Evolutionary conservation across 768 basidiomycete genomes (phyloP), one percentile per base, ranked within the genome.

Genomic region (Solioccasus polychromus): DNA sequence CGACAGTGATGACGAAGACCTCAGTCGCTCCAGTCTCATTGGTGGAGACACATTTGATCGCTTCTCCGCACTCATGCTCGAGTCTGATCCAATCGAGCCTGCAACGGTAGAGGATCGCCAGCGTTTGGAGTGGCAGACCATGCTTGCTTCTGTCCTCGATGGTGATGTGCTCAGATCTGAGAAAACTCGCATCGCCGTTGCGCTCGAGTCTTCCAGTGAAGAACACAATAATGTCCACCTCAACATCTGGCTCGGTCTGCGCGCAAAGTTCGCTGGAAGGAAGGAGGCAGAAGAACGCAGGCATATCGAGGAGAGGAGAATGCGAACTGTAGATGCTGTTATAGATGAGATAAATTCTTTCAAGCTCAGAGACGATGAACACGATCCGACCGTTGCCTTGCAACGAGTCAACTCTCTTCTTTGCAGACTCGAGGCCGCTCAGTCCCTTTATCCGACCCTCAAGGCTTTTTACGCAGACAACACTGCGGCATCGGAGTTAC

Each of bases 121-220:
- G 57, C 76, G 94, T 22, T 67, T 94, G 38, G 93, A 96, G 67
- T 98, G 96, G 96, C 92, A 94, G 66, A 86, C 86, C 15, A 87
- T 97, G 83, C 80, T 98, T 25, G 81, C 90, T 11, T 95, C 93
- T 24, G 95, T 98, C 20, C 76, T 99, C 36, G 81, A 82, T 24
- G 94, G 96, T 9, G 94, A 98, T 58, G 92, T 99, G 10, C 79
- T 99, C 52, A 91, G 87, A 63, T 88, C 91, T 1, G 96, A 98
- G 70, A 96, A 92, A 69, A 88, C 88, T 20, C 82, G 96, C 45
- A 93, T 97, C 48, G 87, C 88, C 23, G 83, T 82, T 37, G 88
- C 82, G 14, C 71, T 92, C 39, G 81, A 85, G 52, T 78, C 82
- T 18, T 76, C 79, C 17, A 75, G 75, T 8, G 83, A 88, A 46